phyloP scores from a whole-genome alignment of 768 basidiomycete species.

The Boletus reticulatus region DNA sequence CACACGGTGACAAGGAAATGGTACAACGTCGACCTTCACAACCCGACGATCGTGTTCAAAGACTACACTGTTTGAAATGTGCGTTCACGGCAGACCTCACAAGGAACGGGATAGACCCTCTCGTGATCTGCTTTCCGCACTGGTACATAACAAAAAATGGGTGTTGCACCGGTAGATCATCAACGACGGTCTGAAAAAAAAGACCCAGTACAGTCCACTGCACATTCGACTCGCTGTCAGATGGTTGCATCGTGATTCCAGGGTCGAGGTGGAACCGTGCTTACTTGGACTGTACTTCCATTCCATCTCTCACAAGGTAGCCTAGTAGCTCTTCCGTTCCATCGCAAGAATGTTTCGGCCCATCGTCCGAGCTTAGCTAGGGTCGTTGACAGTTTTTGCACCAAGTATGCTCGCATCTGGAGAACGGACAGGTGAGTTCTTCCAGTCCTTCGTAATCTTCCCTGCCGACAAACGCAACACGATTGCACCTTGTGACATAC shows the following conservation, averaged over 20 bases:
- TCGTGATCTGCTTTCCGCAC: slow-evolving; percentile 48
- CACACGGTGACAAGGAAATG: no score
- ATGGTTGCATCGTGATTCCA: slow-evolving; percentile 42
- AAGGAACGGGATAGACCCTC: slow-evolving; percentile 28
- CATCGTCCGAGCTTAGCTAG: slow-evolving; percentile 21
- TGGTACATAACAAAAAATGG: slow-evolving; percentile 55
- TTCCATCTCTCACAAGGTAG: slow-evolving; percentile 42
- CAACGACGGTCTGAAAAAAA: neutral
- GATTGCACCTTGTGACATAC: slow-evolving; percentile 42
- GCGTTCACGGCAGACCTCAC: slow-evolving; percentile 30
- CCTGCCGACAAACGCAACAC: slow-evolving; percentile 48
- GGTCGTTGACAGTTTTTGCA: slow-evolving; percentile 57
- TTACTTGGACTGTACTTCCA: slow-evolving; percentile 65
- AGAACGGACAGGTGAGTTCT: slow-evolving; percentile 49
- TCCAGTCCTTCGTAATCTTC: slow-evolving; percentile 40
- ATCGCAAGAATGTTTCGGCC: slow-evolving; percentile 53
- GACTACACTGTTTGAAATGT: slow-evolving; percentile 35
- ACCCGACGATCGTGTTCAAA: slow-evolving; percentile 13
- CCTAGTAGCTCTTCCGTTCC: slow-evolving; percentile 52
- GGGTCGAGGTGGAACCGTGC: neutral
- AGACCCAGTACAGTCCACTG: neutral
- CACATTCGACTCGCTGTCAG: slow-evolving; percentile 46
- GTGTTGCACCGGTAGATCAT: slow-evolving; percentile 41
- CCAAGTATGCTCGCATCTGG: slow-evolving; percentile 51
- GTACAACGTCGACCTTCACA: neutral